A percentile compares a stretch with the other conserved stretches of the same genome.
Evolutionary conservation across 192 early-diverging fungal genomes (phyloP).

Genomic region (Umbelopsis isabellina): DNA sequence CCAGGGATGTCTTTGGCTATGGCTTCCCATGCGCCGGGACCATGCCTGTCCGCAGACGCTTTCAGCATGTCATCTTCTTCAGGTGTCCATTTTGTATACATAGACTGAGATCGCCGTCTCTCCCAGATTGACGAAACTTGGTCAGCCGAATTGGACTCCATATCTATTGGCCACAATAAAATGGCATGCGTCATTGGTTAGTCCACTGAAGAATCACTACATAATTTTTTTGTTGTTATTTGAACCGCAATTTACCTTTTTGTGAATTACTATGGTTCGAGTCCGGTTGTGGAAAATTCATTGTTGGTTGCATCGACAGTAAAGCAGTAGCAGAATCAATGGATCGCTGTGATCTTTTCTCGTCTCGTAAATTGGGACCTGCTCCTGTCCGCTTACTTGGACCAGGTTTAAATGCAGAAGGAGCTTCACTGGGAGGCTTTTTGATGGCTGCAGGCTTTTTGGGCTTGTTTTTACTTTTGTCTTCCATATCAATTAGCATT

Average conservation of each 20-base stretch:
- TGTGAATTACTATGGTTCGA: neutral
- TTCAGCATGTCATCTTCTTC: slow-evolving; percentile 44
- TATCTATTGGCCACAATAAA: no score
- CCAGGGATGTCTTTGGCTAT: slow-evolving; percentile 41
- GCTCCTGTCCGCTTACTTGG: neutral
- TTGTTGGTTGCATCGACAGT: slow-evolving; percentile 29
- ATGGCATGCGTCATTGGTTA: neutral
- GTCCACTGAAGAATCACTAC: neutral
- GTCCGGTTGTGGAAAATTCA: neutral
- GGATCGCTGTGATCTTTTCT: slow-evolving; percentile 39
- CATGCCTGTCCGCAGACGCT: slow-evolving; percentile 34
- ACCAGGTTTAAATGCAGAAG: neutral
- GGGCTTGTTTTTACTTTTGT: slow-evolving; percentile 22
- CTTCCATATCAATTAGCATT: slow-evolving; percentile 40
- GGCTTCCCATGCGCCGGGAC: slow-evolving; percentile 46
- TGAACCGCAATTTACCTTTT: neutral
- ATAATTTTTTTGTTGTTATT: no score
- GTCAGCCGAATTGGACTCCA: no score
- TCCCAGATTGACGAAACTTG: neutral
- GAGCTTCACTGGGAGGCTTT: neutral
- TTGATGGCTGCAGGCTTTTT: neutral
- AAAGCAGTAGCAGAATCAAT: slow-evolving; percentile 42
- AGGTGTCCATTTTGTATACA: slow-evolving; percentile 42
- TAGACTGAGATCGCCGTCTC: slow-evolving; percentile 23
- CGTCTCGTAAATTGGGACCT: neutral